Evolutionary conservation across 2,329 filamentous ascomycete species (phyloP).

Genomic region (Pseudocercospora fuligena): DNA sequence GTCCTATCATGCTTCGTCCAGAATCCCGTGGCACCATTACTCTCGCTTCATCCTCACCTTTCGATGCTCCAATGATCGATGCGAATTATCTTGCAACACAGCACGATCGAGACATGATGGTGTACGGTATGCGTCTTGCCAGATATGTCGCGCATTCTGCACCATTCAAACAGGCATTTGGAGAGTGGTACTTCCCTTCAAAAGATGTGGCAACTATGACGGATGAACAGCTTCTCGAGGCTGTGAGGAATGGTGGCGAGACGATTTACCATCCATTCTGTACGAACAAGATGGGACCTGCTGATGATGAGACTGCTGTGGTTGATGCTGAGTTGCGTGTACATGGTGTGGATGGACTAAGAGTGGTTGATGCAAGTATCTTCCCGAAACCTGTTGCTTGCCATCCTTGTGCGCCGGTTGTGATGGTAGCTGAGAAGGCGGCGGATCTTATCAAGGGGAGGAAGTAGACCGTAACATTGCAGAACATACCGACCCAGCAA

Average conservation of each 20-base stretch:
- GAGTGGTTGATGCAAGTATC: slow-evolving; percentile 39
- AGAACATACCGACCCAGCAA: neutral
- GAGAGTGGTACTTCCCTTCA: slow-evolving; percentile 19
- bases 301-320: slow-evolving; percentile 27
- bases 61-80: slow-evolving; percentile 43
- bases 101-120: slow-evolving; percentile 28
- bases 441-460: slow-evolving; percentile 35
- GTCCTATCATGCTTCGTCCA: slow-evolving; percentile 30
- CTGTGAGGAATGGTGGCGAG: slow-evolving; percentile 17
- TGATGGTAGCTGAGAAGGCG: slow-evolving; percentile 38
- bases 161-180: slow-evolving; percentile 22
- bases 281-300: slow-evolving; percentile 26
- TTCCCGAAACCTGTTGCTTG: slow-evolving; percentile 28
- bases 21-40: slow-evolving; percentile 51
- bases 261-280: slow-evolving; percentile 33
- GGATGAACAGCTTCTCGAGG: slow-evolving; percentile 22
- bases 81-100: slow-evolving; percentile 43
- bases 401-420: slow-evolving; percentile 30
- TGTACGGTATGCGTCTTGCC: slow-evolving; percentile 21
- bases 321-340: slow-evolving; percentile 29
- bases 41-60: slow-evolving; percentile 46
- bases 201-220: slow-evolving; percentile 16
- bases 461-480: too few species aligned
- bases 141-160: slow-evolving; percentile 13
- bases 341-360: slow-evolving; percentile 22